Evolutionary conservation across 371 early-diverging fungal genomes (phyloP).

Genomic region (Circinella umbellata): DNA sequence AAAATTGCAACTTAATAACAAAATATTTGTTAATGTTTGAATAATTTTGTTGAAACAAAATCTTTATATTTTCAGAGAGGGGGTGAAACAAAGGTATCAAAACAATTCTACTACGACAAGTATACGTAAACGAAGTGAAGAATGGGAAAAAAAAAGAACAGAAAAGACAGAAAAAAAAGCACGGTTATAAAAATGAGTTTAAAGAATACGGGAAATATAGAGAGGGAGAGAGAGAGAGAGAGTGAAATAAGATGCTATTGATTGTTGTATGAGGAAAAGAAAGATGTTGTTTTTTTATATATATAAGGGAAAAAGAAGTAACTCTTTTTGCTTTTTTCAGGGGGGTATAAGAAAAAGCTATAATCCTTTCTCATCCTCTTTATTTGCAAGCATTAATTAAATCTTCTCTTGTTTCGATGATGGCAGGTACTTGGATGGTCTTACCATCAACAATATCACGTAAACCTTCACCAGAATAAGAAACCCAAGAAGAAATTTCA

Average conservation of each 20-base stretch:
- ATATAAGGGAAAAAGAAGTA: too few species aligned
- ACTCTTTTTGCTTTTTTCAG: not conserved
- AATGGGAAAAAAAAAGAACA: too few species aligned
- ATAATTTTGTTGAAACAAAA: too few species aligned
- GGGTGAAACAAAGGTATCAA: too few species aligned
- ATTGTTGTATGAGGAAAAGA: too few species aligned
- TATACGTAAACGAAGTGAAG: too few species aligned
- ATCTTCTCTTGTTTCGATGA: slow-evolving; percentile 52
- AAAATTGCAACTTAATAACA: too few species aligned
- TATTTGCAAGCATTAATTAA: slow-evolving; percentile 35
- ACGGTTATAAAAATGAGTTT: not conserved
- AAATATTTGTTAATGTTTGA: too few species aligned
- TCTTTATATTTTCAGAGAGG: too few species aligned
- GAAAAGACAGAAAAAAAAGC: too few species aligned
- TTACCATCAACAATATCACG: slow-evolving; percentile 66
- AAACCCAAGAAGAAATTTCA: slow-evolving; percentile 91
- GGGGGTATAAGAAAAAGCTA: not conserved
- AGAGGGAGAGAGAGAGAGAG: not conserved
- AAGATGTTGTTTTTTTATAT: too few species aligned
- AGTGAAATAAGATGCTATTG: not conserved
- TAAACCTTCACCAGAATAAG: slow-evolving; percentile 93
- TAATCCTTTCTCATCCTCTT: not conserved
- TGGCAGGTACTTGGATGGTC: slow-evolving; percentile 49
- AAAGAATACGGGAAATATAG: not conserved
- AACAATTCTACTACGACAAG: too few species aligned